Base-by-base conservation (phyloP, 2,329 filamentous ascomycete species). In the Cladophialophora immunda region DNA sequence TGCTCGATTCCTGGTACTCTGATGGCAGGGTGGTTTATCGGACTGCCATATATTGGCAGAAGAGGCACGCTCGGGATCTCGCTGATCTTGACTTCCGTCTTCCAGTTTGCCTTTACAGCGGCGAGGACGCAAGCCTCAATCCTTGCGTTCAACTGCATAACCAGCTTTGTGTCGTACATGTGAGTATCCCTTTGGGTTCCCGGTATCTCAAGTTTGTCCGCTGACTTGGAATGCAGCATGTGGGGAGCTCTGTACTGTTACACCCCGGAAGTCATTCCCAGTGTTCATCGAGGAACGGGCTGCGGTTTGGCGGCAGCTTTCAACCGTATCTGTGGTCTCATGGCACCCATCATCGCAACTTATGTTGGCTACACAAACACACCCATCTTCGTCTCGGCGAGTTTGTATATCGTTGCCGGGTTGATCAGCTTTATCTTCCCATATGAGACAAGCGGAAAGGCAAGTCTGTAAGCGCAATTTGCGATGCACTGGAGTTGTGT, bases 91-190 rank as follows among this genome's bases (percentile, higher is more conserved):
- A 91, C 75, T 0, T 78, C 89, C 82, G 82, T 82, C 2, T 91
- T 93, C 77, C 91, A 93, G 80, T 92, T 93, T 73, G 88, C 86
- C 4, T 93, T 92, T 76, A 93, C 90, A 0, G 83, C 87, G 53
- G 89, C 93, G 15, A 81, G 84, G 30, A 90, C 84, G 1, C 80
- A 85, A 5, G 79, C 82, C 2, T 82, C 91, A 73, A 89, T 92
- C 70, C 77, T 92, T 0, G 90, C 84, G 1, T 91, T 93, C 73
- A 89, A 85, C 6, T 92, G 90, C 74, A 81, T 87, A 29, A 90
- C 91, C 73, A 86, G 83, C 52, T 90, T 87, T 0, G 93, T 90
- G 0, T 92, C 90, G 0, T 90, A 91, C 0, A 77, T 83, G 60
- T 62, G 29, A 62, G 60, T 56, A 54, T 8, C 50, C 3, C 29